Conservation (phyloP, 2,329 filamentous ascomycete species). For the Neopestalotiopsis sp. region DNA sequence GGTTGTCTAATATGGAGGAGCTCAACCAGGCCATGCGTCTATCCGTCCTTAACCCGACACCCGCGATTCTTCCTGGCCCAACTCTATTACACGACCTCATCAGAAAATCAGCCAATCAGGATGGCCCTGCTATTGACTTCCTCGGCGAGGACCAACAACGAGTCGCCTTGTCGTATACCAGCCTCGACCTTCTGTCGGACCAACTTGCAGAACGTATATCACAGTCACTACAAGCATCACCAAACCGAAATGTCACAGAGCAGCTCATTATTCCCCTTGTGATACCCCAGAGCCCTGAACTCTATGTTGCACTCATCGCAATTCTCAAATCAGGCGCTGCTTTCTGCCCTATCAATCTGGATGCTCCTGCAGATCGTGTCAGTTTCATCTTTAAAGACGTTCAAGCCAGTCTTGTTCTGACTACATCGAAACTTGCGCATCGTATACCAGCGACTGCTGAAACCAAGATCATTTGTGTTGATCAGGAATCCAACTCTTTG, state of each 20-base stretch:
- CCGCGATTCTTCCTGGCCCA: constrained; percentile 48
- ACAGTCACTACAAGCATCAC: constrained; percentile 33
- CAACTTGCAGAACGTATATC: constrained; percentile 59
- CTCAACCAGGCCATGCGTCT: constrained; percentile 27
- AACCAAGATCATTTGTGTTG: constrained; percentile 8
- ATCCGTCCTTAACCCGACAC: constrained; percentile 53
- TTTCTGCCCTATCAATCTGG: constrained; percentile 84
- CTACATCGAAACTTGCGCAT: constrained; percentile 54
- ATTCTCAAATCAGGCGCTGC: constrained; percentile 82
- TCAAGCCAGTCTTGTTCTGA: constrained; percentile 71
- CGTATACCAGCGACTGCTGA: constrained; percentile 37
- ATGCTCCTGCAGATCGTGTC: constrained; percentile 78
- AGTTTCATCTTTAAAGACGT: constrained; percentile 84
- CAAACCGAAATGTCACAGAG: constrained; percentile 15
- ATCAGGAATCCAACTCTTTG: not conserved
- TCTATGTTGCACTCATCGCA: constrained; percentile 80
- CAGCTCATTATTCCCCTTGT: constrained; percentile 74
- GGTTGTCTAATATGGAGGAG: constrained; percentile 7
- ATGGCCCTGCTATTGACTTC: constrained; percentile 20
- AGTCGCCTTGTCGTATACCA: constrained; percentile 61
- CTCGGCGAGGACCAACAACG: constrained; percentile 28
- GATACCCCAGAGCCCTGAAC: constrained; percentile 74
- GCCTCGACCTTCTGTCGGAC: constrained; percentile 65
- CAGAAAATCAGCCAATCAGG: not conserved
- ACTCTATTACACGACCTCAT: constrained; percentile 46